Evolutionary conservation across 176 grass and related monocot genomes (phyloP).

Genomic region (Areca catechu): DNA sequence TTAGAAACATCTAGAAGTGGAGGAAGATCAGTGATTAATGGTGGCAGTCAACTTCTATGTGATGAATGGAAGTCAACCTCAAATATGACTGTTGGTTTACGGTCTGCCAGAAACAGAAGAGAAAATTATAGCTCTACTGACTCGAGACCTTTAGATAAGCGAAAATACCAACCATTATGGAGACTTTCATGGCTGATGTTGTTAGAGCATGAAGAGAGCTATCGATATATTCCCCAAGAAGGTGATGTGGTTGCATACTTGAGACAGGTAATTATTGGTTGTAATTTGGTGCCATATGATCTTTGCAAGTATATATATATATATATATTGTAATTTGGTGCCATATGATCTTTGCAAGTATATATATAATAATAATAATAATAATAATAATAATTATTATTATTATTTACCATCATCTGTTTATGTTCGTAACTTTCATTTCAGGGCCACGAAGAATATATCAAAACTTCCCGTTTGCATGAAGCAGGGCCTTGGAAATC

Average conservation of each 20-base stretch:
- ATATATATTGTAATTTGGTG: not conserved
- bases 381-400: no score
- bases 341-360: no score
- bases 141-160: constrained; percentile 35
- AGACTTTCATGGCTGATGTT: constrained; percentile 93
- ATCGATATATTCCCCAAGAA: constrained; percentile 90
- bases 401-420: no score
- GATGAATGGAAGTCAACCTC: constrained; percentile 50
- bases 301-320: no score
- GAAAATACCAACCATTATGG: constrained; percentile 31
- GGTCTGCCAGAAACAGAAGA: constrained; percentile 74
- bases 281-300: not conserved
- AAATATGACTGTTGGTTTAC: constrained; percentile 56
- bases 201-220: constrained; percentile 81
- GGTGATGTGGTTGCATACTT: constrained; percentile 85
- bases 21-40: constrained; percentile 33
- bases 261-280: constrained; percentile 56
- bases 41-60: constrained; percentile 20
- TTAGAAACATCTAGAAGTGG: constrained; percentile 69
- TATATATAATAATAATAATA: no score
- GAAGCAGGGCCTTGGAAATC: constrained; percentile 45
- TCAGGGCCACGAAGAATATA: constrained; percentile 86
- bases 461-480: constrained; percentile 16
- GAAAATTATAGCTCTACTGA: constrained; percentile 43
- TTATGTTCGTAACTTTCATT: not conserved